Evolutionary conservation across 2,329 filamentous ascomycete genomes (phyloP).

Genomic region (Colletotrichum cordylinicola): DNA sequence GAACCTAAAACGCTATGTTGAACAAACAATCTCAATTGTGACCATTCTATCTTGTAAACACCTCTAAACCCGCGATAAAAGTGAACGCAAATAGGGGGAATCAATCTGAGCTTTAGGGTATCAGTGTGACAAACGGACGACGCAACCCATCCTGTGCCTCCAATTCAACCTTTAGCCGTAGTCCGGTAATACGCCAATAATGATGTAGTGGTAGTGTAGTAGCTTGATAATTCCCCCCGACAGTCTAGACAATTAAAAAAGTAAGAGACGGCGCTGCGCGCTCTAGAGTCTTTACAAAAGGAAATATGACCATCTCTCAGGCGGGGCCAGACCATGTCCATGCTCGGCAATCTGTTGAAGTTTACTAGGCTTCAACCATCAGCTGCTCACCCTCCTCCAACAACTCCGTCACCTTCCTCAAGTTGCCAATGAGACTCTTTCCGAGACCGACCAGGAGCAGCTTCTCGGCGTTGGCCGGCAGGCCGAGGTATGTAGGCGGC

Average conservation of each 20-base stretch:
- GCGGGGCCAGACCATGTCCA: neutral
- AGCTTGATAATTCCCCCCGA: neutral
- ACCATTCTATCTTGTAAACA: neutral
- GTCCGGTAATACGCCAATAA: neutral
- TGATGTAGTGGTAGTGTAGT: neutral
- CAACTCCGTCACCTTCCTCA: conserved; percentile 84
- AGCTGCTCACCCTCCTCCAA: conserved; percentile 94
- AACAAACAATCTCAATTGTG: neutral
- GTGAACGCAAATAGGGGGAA: neutral
- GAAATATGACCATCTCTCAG: neutral
- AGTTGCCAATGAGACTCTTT: conserved; percentile 80
- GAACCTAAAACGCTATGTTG: too few relatives aligned
- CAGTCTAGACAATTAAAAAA: neutral
- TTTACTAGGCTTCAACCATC: conserved; percentile 66
- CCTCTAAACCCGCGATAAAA: neutral
- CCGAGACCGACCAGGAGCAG: conserved; percentile 88
- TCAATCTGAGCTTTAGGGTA: neutral
- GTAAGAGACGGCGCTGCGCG: neutral
- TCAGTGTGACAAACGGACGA: neutral
- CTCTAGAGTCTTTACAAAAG: neutral
- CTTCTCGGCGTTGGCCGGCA: conserved; percentile 97
- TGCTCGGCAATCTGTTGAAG: neutral
- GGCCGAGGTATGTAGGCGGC: conserved; percentile 90
- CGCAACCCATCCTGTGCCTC: neutral
- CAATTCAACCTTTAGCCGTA: neutral